Base-by-base conservation (phyloP, 306 rosid species). In the Dryas drummondii region DNA sequence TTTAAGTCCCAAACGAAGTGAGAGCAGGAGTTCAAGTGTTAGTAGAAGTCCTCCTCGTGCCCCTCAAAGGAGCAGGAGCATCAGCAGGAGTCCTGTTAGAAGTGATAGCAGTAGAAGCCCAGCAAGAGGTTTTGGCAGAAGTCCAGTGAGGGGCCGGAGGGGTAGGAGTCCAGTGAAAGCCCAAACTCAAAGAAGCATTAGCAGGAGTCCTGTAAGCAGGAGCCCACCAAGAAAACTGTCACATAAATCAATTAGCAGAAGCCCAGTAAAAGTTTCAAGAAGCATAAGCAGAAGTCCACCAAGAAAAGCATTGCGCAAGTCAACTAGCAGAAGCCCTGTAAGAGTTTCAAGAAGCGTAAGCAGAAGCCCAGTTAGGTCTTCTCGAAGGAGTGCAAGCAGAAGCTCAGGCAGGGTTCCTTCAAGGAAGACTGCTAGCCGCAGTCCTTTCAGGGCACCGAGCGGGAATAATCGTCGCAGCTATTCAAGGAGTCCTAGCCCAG, bases 401-500 rank as follows among this genome's bases (percentile, higher is more conserved):
- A 94, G 92, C 84, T 83, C 91, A n/a, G 89, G 91, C 22, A 88
- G 90, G 83, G 89, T 81, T 53, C 91, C 88, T 72, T 78, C 72
- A 5, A 77, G 81, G 88, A 85, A 88, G 80, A 85, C 89, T 69
- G 55, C 86, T 65, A 94, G 96, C 82, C 86, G 74, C 64, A 94
- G 97, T 81, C 97, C 97, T 19, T 77, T 81, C 49, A 82, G 94
- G 76, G 84, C 85, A 7, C 87, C 87, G 5, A 80, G 75, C 69
- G 78, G 97, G 80, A 83, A 73, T 66, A 84, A 74, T 59, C 97
- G 79, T 26, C 96, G 76, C 78, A 92, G 93, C 82, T 92, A 90
- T 78, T 94, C 99, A 26, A 85, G 87, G 88, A 94, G 97, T 81
- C 92, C 75, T 77, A 94, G 88, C 76, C 97, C 96, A 57, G 81